These are phyloP conservation scores for Neckera pumila DNA, from an alignment of 225 moss, liverwort and hornwort species.

Conservation along the genomic window DNA sequence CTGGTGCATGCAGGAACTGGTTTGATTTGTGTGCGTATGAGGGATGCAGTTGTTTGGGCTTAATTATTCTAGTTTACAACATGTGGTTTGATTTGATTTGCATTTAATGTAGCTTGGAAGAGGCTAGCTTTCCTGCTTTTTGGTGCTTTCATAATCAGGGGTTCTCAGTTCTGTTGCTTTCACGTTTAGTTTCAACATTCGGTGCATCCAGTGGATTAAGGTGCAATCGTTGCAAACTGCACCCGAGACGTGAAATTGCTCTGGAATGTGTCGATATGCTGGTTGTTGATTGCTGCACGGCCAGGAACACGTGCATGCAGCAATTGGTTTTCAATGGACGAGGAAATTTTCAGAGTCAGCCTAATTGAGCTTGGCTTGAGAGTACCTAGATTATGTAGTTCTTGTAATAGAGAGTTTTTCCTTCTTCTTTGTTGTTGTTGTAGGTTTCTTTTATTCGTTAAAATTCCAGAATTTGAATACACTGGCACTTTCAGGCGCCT, in stretches of 20 bases:
- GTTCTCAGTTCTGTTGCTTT: background rate
- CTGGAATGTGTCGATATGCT: background rate
- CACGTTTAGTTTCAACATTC: background rate
- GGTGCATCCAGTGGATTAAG: background rate
- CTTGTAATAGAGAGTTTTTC: background rate
- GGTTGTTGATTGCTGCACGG: background rate
- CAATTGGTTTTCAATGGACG: background rate
- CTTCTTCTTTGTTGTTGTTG: background rate
- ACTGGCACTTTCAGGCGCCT: background rate
- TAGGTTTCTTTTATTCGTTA: background rate
- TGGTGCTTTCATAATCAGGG: background rate
- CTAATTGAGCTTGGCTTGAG: background rate
- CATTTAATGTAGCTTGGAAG: background rate
- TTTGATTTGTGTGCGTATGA: background rate
- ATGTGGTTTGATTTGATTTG: background rate
- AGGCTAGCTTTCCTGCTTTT: background rate
- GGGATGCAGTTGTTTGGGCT: background rate
- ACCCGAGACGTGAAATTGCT: background rate
- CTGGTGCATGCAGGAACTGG: background rate
- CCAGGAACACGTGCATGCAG: background rate
- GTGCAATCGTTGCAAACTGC: too few species aligned
- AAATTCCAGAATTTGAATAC: background rate
- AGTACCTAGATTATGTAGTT: background rate
- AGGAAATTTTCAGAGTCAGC: background rate
- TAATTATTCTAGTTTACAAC: background rate